Percentiles rank a stretch among this genome's conserved stretches.
phyloP scores from a whole-genome alignment of 768 basidiomycete species.

The Leccinum aurantiacum region DNA sequence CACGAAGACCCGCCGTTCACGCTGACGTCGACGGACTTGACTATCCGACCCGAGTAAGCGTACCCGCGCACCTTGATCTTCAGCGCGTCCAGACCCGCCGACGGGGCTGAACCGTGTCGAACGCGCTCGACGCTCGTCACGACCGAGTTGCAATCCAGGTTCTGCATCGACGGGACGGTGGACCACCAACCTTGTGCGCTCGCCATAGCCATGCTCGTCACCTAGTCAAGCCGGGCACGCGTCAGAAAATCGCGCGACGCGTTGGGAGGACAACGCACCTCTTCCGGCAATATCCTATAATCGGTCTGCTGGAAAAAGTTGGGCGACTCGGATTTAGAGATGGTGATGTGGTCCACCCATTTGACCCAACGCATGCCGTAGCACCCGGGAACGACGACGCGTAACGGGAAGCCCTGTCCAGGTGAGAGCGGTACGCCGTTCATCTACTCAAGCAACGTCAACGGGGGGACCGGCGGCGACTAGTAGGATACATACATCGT shows the following conservation, averaged over 20 bases:
- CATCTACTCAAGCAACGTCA: slow-evolving; percentile 41
- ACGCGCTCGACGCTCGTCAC: slow-evolving; percentile 35
- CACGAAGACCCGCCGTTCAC: slow-evolving; percentile 53
- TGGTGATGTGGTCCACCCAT: slow-evolving; percentile 63
- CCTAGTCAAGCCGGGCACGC: slow-evolving; percentile 14
- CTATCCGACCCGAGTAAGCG: slow-evolving; percentile 49
- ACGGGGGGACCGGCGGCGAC: not conserved
- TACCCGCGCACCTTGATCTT: slow-evolving; percentile 51
- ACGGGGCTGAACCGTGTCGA: not conserved
- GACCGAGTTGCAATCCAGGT: slow-evolving; percentile 62
- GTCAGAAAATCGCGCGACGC: not conserved
- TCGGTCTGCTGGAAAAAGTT: slow-evolving; percentile 74
- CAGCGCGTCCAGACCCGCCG: slow-evolving; percentile 22
- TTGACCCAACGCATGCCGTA: slow-evolving; percentile 75
- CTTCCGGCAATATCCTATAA: slow-evolving; percentile 62
- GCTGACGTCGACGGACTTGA: slow-evolving; percentile 51
- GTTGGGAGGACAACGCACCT: slow-evolving; percentile 31
- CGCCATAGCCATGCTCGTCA: slow-evolving; percentile 27
- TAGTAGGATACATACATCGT: slow-evolving; percentile 34
- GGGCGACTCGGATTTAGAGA: slow-evolving; percentile 54
- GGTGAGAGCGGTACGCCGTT: slow-evolving; percentile 57
- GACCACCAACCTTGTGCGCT: slow-evolving; percentile 42
- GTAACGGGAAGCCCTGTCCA: slow-evolving; percentile 65
- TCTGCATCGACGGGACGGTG: slow-evolving; percentile 57
- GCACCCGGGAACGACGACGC: slow-evolving; percentile 67